Evolutionary conservation across 1,284 basidiomycete genomes (phyloP).

Genomic region (Apiotrichum sp.): DNA sequence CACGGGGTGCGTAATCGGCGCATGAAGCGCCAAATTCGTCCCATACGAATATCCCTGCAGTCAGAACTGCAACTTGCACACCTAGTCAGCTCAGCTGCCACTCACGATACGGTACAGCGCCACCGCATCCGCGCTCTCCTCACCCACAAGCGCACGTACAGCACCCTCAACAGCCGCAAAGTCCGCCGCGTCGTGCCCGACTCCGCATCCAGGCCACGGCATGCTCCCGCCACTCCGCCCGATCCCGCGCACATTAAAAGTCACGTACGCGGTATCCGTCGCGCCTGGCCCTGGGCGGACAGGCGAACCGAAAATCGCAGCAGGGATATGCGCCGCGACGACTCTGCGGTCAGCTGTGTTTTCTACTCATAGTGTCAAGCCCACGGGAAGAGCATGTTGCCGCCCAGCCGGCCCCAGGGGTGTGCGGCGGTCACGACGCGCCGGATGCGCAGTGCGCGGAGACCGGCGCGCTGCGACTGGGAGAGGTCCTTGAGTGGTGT

Average conservation of each 20-base stretch:
- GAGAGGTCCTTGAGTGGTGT: no score
- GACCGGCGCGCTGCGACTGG: no score
- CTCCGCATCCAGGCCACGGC: constrained; percentile 23
- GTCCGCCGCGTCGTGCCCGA: constrained; percentile 25
- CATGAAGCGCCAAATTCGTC: constrained; percentile 21
- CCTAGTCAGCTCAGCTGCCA: neutral
- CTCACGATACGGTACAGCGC: constrained; percentile 11
- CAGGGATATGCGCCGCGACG: constrained; percentile 23
- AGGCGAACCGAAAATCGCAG: constrained; percentile 10
- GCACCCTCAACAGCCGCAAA: constrained; percentile 30
- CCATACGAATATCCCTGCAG: constrained; percentile 43
- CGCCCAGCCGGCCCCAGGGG: constrained; percentile 39
- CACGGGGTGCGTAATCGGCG: constrained; percentile 9
- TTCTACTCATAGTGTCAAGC: constrained; percentile 6
- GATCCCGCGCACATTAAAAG: constrained; percentile 38
- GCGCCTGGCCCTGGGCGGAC: neutral
- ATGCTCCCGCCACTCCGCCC: constrained; percentile 27
- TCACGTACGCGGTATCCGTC: constrained; percentile 24
- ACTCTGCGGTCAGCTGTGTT: constrained; percentile 15
- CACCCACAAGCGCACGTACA: constrained; percentile 16
- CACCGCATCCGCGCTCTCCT: neutral
- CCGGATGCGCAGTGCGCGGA: no score
- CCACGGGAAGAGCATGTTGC: constrained; percentile 40
- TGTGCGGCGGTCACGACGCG: constrained; percentile 33
- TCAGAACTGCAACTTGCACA: no score